Percentiles rank a stretch among this genome's conserved stretches.
Evolutionary conservation across 192 early-diverging fungal species (phyloP).

Genomic region (Funneliformis mosseae): DNA sequence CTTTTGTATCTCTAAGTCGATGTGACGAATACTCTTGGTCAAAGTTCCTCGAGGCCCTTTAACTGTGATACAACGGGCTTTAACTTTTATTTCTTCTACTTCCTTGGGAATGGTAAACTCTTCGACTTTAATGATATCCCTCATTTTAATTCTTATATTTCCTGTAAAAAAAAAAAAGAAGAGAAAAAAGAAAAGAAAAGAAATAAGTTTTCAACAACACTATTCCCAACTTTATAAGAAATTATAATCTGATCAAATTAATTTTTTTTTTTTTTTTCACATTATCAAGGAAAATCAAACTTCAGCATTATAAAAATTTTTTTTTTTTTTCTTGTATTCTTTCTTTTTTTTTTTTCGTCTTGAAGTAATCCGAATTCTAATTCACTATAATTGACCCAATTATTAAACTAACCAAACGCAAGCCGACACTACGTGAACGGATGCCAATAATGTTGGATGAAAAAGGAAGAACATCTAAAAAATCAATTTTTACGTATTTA

Average conservation of each 20-base stretch:
- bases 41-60: constrained; percentile 91
- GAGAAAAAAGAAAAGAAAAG: background rate
- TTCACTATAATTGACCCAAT: background rate
- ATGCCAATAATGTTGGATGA: background rate
- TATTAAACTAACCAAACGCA: constrained; percentile 6
- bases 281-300: too few relatives aligned
- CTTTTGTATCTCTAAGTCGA: constrained; percentile 84
- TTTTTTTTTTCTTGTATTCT: background rate
- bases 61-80: constrained; percentile 86
- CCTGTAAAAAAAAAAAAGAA: background rate
- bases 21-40: constrained; percentile 89
- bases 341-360: background rate
- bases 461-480: background rate
- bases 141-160: constrained; percentile 60
- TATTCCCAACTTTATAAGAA: too few relatives aligned
- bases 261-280: background rate
- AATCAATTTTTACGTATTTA: background rate
- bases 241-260: background rate
- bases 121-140: constrained; percentile 89
- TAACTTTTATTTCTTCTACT: constrained; percentile 76
- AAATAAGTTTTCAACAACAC: background rate
- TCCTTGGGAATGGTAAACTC: constrained; percentile 89
- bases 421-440: constrained; percentile 4
- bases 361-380: background rate
- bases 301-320: too few relatives aligned